phyloP scores from a whole-genome alignment of 352 stramenopile species.

The Phytophthora sojae region DNA sequence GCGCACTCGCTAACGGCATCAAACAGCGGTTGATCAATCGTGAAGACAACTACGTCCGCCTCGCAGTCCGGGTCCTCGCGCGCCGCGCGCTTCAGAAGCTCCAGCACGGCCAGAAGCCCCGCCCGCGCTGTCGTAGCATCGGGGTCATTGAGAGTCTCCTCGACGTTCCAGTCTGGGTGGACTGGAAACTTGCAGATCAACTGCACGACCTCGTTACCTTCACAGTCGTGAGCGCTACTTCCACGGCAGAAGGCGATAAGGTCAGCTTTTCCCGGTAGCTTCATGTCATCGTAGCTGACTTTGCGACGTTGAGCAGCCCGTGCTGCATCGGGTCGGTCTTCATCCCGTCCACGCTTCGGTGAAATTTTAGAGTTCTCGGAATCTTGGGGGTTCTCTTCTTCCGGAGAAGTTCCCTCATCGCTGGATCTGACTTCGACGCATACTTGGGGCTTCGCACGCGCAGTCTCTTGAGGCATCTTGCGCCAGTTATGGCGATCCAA shows the following conservation, averaged over 20 bases:
- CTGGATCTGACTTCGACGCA: background rate
- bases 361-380: background rate
- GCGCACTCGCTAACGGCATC: background rate
- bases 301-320: background rate
- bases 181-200: background rate
- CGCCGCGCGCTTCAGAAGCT: background rate
- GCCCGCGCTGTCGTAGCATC: background rate
- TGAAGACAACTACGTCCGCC: background rate
- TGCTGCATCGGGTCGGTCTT: background rate
- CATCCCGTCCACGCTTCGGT: slow-evolving; percentile 23
- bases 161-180: background rate
- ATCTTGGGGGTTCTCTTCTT: slow-evolving; percentile 3
- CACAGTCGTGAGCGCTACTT: background rate
- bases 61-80: background rate
- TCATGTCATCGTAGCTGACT: background rate
- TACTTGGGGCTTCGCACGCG: background rate
- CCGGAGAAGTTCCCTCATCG: background rate
- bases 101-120: background rate
- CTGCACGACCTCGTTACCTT: background rate
- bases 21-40: background rate
- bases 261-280: background rate
- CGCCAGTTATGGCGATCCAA: slow-evolving; percentile 33
- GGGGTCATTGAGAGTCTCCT: background rate
- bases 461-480: slow-evolving; percentile 1
- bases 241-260: background rate